Evolutionary conservation across 2,329 filamentous ascomycete genomes (phyloP), one percentile per base, ranked within the genome.

Genomic region (Dothideomycetidae sp.): DNA sequence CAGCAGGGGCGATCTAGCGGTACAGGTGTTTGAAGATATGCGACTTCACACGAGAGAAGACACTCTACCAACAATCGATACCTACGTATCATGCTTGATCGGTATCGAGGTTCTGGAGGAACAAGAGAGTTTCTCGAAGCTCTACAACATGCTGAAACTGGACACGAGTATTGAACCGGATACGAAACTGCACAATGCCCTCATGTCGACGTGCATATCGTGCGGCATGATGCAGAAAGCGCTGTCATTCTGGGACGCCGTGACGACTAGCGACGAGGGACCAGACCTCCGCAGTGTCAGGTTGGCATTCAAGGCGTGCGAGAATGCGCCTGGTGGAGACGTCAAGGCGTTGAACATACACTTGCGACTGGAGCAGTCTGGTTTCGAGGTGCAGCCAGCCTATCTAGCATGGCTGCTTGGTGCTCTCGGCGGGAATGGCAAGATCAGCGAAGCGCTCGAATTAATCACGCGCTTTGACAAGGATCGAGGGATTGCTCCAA

Each of bases 141-240:
- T 93, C 2, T 81, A 93, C 61, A 93, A 94, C 53, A 88, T 93
- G 73, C 68, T 94, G 47, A 96, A 93, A 61, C 77, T 94, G 56
- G 90, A 98, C 55, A 70, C 77, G n/a, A 71, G 73, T 29, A 69
- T 96, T 26, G 75, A 86, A 48, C 69, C 78, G 3, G 76, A 71
- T 48, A 96, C 88, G 1, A 67, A 64, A 39, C 64, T 96, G 2
- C 74, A 79, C 48, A 96, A 93, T 50, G 75, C 80, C 0, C 63
- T 96, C 33, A 93, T 98, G 76, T 67, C 90, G 10, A 86, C 83
- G 0, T 88, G 93, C 53, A 73, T 75, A 1, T 70, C 73, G 1
- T 81, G 75, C 50, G 80, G 72, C 5, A 66, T 75, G 45, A 67
- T 78, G 0, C 59, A 68, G 18, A 71, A 71, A 38, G 82, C 81